phyloP scores from a whole-genome alignment of 2,329 filamentous ascomycete genomes.

The Onygenales sp. region DNA sequence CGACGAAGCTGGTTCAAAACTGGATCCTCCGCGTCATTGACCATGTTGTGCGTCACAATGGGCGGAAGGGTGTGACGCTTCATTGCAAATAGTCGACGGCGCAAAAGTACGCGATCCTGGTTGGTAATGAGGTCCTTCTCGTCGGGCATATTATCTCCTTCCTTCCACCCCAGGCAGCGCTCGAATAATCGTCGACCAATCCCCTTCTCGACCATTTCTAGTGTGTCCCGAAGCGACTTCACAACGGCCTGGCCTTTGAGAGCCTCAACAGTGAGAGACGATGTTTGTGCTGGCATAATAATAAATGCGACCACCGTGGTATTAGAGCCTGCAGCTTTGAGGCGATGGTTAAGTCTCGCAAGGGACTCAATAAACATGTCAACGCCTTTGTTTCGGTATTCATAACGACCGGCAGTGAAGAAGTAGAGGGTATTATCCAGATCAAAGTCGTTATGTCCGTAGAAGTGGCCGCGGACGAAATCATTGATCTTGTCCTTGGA shows the following conservation, averaged over 20 bases:
- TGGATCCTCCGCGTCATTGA: conserved; percentile 85
- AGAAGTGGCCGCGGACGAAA: conserved; percentile 96
- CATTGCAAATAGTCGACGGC: conserved; percentile 90
- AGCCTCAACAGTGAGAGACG: conserved; percentile 87
- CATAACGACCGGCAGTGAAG: conserved; percentile 94
- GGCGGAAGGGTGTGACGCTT: conserved; percentile 84
- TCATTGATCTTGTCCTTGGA: conserved; percentile 97
- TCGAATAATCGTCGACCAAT: conserved; percentile 93
- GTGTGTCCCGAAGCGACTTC: conserved; percentile 87
- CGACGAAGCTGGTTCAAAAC: conserved; percentile 92
- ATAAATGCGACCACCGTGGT: conserved; percentile 95
- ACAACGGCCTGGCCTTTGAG: conserved; percentile 95
- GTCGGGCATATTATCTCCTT: conserved; percentile 85
- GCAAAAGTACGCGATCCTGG: conserved; percentile 85
- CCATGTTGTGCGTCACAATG: conserved; percentile 98
- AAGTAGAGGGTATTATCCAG: conserved; percentile 95
- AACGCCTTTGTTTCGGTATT: conserved; percentile 96
- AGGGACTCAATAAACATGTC: conserved; percentile 99
- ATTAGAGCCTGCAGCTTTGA: conserved; percentile 78
- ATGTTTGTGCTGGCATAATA: conserved; percentile 96
- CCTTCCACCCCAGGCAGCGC: conserved; percentile 88
- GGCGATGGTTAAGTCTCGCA: conserved; percentile 83
- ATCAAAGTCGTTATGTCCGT: conserved; percentile 95
- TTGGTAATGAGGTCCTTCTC: conserved; percentile 92
- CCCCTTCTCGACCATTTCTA: conserved; percentile 83